Conservation (phyloP, 768 basidiomycete species). For the Naganishia onofrii region DNA sequence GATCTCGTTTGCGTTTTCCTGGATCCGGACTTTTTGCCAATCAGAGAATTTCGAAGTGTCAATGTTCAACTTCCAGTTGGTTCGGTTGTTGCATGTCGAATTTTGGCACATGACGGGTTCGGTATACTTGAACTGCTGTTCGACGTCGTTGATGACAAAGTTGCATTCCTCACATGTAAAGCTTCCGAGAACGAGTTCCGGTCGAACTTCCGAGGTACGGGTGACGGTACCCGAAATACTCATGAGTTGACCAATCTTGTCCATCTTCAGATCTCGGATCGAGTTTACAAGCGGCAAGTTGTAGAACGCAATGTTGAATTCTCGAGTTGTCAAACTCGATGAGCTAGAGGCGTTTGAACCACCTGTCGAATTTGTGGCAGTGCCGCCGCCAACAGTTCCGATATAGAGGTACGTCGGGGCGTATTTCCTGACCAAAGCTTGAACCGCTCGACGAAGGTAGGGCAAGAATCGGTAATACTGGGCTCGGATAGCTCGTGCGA, state of each 20-base stretch:
- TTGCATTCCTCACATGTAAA: constrained; percentile 88
- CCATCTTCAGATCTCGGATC: constrained; percentile 87
- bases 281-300: constrained; percentile 89
- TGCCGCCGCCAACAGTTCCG: constrained; percentile 62
- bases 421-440: constrained; percentile 81
- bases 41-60: constrained; percentile 96
- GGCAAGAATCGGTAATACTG: constrained; percentile 97
- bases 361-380: constrained; percentile 6
- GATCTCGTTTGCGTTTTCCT: constrained; percentile 98
- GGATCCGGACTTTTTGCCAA: constrained; percentile 99
- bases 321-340: constrained; percentile 81
- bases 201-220: constrained; percentile 92
- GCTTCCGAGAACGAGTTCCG: constrained; percentile 87
- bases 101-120: constrained; percentile 97
- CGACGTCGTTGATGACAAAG: constrained; percentile 82
- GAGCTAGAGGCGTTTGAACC: constrained; percentile 57
- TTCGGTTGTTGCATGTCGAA: constrained; percentile 84
- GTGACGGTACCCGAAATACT: constrained; percentile 97
- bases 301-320: constrained; percentile 94
- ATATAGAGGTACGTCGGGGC: constrained; percentile 94
- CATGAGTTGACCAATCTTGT: constrained; percentile 89
- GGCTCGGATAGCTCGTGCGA: constrained; percentile 86
- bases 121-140: constrained; percentile 99
- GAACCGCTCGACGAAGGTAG: constrained; percentile 83
- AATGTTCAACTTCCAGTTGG: constrained; percentile 88